phyloP scores from a whole-genome alignment of 495 filamentous ascomycete genomes.

The Penicillium bialowiezense region DNA sequence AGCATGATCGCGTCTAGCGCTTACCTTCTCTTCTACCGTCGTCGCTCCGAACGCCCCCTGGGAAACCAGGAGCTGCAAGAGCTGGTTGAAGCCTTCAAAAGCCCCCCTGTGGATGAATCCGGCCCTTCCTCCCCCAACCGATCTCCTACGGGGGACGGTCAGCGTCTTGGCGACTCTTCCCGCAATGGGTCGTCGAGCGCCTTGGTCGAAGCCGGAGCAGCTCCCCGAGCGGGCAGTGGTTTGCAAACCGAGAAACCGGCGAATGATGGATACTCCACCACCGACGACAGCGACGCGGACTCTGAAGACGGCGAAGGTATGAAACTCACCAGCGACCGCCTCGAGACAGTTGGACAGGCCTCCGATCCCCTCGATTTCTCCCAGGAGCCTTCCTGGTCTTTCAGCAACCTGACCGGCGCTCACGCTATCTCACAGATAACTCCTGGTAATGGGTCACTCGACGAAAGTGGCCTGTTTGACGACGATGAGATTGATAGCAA shows the following conservation, averaged over 20 bases:
- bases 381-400: slow-evolving; percentile 36
- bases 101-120: slow-evolving; percentile 30
- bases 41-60: slow-evolving; percentile 69
- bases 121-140: slow-evolving; percentile 36
- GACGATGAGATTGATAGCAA: slow-evolving; percentile 38
- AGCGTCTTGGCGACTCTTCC: slow-evolving; percentile 83
- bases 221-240: slow-evolving; percentile 65
- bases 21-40: slow-evolving; percentile 95
- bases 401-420: slow-evolving; percentile 30
- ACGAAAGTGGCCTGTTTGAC: slow-evolving; percentile 34
- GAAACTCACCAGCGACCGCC: slow-evolving; percentile 24
- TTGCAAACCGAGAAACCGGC: slow-evolving; percentile 34
- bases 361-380: slow-evolving; percentile 24
- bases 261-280: slow-evolving; percentile 18
- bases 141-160: slow-evolving; percentile 73
- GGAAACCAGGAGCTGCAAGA: slow-evolving; percentile 75
- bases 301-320: slow-evolving; percentile 27
- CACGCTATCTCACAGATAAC: slow-evolving; percentile 35
- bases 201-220: slow-evolving; percentile 70
- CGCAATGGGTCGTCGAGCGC: slow-evolving; percentile 82
- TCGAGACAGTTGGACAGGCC: slow-evolving; percentile 9
- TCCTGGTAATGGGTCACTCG: slow-evolving; percentile 22
- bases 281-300: slow-evolving; percentile 1
- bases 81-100: slow-evolving; percentile 54
- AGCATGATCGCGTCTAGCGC: slow-evolving; percentile 65